Base-by-base conservation (phyloP, 352 stramenopile species). In the Lagenidium giganteum region DNA sequence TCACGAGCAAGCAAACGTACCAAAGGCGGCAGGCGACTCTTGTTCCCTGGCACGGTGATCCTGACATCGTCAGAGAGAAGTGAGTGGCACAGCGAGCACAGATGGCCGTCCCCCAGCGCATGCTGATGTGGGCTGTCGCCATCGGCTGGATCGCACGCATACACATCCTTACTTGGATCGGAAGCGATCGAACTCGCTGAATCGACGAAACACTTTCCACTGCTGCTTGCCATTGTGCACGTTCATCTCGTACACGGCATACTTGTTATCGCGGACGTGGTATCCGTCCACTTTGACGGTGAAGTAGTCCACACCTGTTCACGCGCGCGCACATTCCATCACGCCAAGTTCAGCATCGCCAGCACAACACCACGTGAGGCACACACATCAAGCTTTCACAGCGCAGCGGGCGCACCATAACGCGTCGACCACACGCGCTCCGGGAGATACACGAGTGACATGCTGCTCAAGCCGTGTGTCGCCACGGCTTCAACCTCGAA, bases 371-470 rank as follows among this genome's bases (percentile, higher is more conserved):
- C 32, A 37, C 32, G 31, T n/a, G n/a, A n/a, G n/a, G n/a, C n/a
- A n/a, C n/a, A n/a, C n/a, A 11, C 9, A 26, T 3, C 4, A 25
- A 35, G 6, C 4, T 18, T 38, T 38, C 11, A 7, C 11, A 18
- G n/a, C n/a, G n/a, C n/a, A 11, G 22, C 12, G 3, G 5, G 66
- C 67, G 39, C 56, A 87, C 77, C 77, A 41, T 86, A 89, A 29
- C 77, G 73, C 47, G 73, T 60, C 4, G 77, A 89, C 73, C 73
- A 89, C 28, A 64, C 59, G 29, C 61, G 62, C 69, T 87, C 73
- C 1, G 71, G 71, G 9, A 89, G 61, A 47, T 87, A 89, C 37
- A 89, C 71, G 16, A 89, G 70, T 67, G 77, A 68, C 77, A 89
- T 89, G 5, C 13, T 41, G n/a, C n/a, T n/a, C n/a, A n/a, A n/a